Evolutionary conservation across 1,139 yeast genomes (phyloP).

Genomic region (Geotrichum siamense): DNA sequence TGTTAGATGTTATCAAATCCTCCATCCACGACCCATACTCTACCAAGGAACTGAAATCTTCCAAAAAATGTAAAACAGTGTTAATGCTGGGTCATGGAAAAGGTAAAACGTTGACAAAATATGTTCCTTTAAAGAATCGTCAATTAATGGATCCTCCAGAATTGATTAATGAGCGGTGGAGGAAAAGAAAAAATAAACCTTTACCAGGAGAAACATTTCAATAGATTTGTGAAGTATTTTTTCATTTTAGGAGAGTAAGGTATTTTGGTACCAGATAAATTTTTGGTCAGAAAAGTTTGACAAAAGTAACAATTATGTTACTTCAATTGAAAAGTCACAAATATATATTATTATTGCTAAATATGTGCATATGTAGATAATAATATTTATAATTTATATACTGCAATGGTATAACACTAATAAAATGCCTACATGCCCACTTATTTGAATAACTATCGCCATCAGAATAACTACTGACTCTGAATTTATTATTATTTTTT

Average conservation of each 20-base stretch:
- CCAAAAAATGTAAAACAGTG: slow-evolving; percentile 15
- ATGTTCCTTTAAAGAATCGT: slow-evolving; percentile 53
- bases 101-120: slow-evolving; percentile 38
- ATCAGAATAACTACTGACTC: no score
- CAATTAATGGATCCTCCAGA: slow-evolving; percentile 57
- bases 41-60: background rate
- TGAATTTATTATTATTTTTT: no score
- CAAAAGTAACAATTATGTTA: background rate
- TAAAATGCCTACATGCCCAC: no score
- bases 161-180: slow-evolving; percentile 58
- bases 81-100: slow-evolving; percentile 28
- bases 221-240: no score
- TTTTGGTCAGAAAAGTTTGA: no score
- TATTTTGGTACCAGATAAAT: no score
- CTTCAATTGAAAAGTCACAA: background rate
- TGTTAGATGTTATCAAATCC: slow-evolving; percentile 26
- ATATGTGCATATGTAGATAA: no score
- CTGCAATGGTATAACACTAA: no score
- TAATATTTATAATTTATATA: no score
- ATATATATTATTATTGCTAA: no score
- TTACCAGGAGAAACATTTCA: slow-evolving; percentile 2
- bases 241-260: no score
- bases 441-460: no score
- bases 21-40: slow-evolving; percentile 11
- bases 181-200: slow-evolving; percentile 36